phyloP scores from a whole-genome alignment of 352 stramenopile species.

The Phytophthora uliginosa region DNA sequence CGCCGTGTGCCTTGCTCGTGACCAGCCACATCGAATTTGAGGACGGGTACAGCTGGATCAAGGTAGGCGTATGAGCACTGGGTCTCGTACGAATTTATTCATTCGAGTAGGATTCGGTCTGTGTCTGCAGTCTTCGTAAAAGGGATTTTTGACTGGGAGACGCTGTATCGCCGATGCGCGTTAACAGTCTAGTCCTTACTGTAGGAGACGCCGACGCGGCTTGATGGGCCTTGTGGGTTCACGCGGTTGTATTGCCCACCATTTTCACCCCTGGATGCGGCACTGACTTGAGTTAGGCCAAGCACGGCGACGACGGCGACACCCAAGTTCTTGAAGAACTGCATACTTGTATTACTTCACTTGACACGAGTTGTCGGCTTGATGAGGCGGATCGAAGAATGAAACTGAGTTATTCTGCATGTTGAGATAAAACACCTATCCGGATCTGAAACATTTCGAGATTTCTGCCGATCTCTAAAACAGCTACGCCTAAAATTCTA shows the following conservation, averaged over 20 bases:
- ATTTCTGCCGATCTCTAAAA: too few species aligned
- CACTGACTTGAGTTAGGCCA: background rate
- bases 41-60: constrained; percentile 1
- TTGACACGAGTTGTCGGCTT: background rate
- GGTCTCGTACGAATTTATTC: background rate
- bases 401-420: too few species aligned
- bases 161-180: too few species aligned
- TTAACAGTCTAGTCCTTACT: background rate
- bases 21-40: constrained; percentile 22
- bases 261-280: background rate
- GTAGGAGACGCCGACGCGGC: background rate
- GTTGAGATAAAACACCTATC: too few species aligned
- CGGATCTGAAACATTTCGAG: too few species aligned
- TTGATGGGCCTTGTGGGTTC: background rate
- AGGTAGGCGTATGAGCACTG: background rate
- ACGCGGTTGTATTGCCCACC: background rate
- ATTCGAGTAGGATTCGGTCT: too few species aligned
- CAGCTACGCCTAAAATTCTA: too few species aligned
- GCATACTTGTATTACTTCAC: background rate
- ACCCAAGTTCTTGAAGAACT: background rate
- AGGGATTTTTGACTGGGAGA: background rate
- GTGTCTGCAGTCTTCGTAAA: too few species aligned
- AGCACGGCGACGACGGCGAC: background rate
- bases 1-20: constrained; percentile 15
- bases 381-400: background rate